Base-by-base conservation (phyloP, 768 basidiomycete species). In the Naganishia friedmannii region DNA sequence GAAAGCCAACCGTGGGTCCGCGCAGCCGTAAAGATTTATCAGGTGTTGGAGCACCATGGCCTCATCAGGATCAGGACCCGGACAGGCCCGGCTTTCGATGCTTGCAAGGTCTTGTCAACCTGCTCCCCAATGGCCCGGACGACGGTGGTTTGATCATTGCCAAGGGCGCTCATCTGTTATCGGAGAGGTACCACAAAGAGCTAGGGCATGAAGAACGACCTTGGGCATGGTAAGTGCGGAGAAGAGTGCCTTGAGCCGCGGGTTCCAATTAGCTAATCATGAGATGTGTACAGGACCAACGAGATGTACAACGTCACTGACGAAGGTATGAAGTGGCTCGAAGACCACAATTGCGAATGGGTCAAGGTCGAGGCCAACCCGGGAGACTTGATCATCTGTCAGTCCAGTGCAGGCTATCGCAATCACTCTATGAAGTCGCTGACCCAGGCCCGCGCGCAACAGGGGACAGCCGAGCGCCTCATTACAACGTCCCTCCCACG, bases 341-440 rank as follows among this genome's bases (percentile, higher is more conserved):
- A 70, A 12, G 78, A 75, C 28, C 67, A 68, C 12, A 79, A 79
- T 3, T 78, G 72, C 63, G 74, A 76, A 55, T 77, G 70, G 70
- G 63, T 72, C 60, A 81, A 81, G 70, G 74, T 79, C 21, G 56
- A 56, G 31, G 73, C 72, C 10, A 76, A 72, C 3, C 77, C 77
- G 1, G 80, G 80, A 29, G 80, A 79, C 56, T 68, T 81, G 26
- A 73, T 80, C 28, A 60, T 80, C 3, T 82, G 80, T 77, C 75
- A 79, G 53, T 71, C 48, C 17, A 21, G 45, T 46, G 45, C 4
- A 21, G 13, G 15, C 45, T 6, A 17, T 21, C 3, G 13, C 21
- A 21, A 46, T 8, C n/a, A 23, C 48, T 5, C 1, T n/a, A 12
- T 51, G 48, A n/a, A 2, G 23, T n/a, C 48, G 48, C 48, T 51